Evolutionary conservation across 768 basidiomycete species (phyloP).

Genomic region (Mycena galericulata): DNA sequence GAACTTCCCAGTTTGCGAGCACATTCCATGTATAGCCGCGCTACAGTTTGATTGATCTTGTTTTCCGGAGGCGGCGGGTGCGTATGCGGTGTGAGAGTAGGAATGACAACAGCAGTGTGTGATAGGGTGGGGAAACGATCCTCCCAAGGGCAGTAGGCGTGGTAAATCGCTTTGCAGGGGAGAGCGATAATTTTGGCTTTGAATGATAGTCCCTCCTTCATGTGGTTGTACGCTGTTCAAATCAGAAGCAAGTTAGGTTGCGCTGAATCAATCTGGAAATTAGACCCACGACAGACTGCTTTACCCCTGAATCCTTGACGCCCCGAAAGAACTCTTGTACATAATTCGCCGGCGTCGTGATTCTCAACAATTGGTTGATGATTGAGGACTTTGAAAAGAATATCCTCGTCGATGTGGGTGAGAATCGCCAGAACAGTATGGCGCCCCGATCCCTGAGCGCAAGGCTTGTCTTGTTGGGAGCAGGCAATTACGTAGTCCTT

Average conservation of each 20-base stretch:
- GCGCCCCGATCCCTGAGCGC: background rate
- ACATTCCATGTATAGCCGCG: conserved; percentile 9
- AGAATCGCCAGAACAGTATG: conserved; percentile 6
- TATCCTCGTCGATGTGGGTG: conserved; percentile 5
- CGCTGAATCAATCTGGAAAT: background rate
- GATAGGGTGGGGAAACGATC: background rate
- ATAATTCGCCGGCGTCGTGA: background rate
- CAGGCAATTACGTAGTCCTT: conserved; percentile 12
- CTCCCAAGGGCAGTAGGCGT: conserved; percentile 9
- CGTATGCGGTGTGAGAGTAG: conserved; percentile 1
- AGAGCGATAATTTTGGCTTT: background rate
- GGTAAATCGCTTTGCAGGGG: conserved; percentile 3
- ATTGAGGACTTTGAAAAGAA: conserved; percentile 6
- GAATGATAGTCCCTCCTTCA: conserved; percentile 7
- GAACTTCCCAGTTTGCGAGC: background rate
- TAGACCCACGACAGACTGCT: conserved; percentile 7
- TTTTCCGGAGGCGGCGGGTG: conserved; percentile 16
- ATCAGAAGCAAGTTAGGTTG: background rate
- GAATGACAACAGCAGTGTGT: conserved; percentile 5
- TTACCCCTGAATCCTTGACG: conserved; percentile 7
- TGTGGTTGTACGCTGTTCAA: conserved; percentile 9
- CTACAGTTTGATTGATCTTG: background rate
- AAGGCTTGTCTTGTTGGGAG: background rate
- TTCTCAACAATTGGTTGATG: conserved; percentile 1
- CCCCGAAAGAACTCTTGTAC: background rate